These are phyloP conservation scores for Puccinellia tenuiflora DNA, from an alignment of 176 grass and related monocot genomes.

Conservation along the genomic window DNA sequence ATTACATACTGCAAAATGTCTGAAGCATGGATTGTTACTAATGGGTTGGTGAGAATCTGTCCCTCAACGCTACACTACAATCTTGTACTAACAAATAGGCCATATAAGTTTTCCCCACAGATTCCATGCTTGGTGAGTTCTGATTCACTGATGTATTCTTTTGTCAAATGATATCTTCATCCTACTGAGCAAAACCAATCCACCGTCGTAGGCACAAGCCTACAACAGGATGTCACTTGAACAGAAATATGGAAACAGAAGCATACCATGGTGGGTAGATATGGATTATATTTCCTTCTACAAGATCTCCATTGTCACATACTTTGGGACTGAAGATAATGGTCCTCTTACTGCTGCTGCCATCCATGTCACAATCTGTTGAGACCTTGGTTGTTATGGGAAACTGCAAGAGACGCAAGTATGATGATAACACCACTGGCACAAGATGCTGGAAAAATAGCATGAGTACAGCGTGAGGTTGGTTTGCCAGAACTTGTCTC, in stretches of 20 bases:
- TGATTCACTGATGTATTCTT: neutral
- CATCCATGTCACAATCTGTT: slow-evolving; percentile 23
- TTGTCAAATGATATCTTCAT: neutral
- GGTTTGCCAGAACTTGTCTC: neutral
- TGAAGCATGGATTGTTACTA: neutral
- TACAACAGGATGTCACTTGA: neutral
- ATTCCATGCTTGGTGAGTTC: neutral
- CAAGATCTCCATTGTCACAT: slow-evolving; percentile 67
- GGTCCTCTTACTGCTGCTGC: slow-evolving; percentile 34
- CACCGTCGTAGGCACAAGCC: neutral
- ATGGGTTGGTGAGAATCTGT: neutral
- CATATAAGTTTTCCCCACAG: neutral
- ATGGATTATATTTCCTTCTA: slow-evolving; percentile 57
- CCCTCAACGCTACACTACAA: neutral
- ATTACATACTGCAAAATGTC: neutral
- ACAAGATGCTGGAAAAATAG: slow-evolving; percentile 14
- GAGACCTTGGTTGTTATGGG: slow-evolving; percentile 8
- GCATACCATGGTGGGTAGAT: slow-evolving; percentile 83
- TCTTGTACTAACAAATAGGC: neutral
- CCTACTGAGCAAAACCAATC: neutral
- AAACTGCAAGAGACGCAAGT: slow-evolving; percentile 36
- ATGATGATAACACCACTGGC: neutral
- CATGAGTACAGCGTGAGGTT: neutral
- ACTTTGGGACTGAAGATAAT: slow-evolving; percentile 83
- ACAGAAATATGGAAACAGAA: slow-evolving; percentile 2